phyloP scores from a whole-genome alignment of 139 green algal genomes.

The Chlorella sp. region DNA sequence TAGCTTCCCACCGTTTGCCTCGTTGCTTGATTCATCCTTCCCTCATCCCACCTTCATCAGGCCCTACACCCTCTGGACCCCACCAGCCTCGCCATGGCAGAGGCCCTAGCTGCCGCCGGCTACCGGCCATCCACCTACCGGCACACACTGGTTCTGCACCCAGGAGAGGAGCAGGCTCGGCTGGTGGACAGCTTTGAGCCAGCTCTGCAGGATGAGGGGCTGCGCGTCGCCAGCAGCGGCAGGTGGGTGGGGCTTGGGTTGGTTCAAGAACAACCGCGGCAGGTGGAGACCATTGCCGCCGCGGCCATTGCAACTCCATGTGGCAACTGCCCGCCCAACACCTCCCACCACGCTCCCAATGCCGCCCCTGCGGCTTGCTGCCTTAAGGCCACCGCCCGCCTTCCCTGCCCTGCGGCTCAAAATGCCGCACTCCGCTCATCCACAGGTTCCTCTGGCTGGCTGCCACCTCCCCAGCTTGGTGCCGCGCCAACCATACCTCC shows the following conservation, averaged over 20 bases:
- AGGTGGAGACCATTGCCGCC: neutral
- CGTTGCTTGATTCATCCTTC: no score
- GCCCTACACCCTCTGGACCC: neutral
- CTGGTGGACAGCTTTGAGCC: neutral
- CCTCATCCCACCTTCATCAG: neutral
- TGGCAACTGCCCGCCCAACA: neutral
- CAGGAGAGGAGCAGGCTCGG: neutral
- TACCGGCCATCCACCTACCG: neutral
- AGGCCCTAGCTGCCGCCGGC: neutral
- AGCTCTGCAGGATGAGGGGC: neutral
- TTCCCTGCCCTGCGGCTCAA: neutral
- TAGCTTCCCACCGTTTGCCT: no score
- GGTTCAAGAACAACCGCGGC: no score
- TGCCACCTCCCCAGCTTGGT: neutral
- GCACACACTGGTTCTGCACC: neutral
- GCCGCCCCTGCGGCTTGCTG: no score
- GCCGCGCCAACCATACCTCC: neutral
- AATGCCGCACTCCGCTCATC: neutral
- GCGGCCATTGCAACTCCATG: neutral
- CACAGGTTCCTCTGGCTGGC: conserved; percentile 11
- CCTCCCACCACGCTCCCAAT: neutral
- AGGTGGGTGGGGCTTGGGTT: neutral
- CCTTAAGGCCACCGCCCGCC: no score
- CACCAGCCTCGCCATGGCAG: conserved; percentile 6
- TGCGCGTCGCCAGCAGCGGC: neutral